Evolutionary conservation across 2,329 filamentous ascomycete genomes (phyloP), one percentile per base, ranked within the genome.

Genomic region (Sodiomyces alkalinus): DNA sequence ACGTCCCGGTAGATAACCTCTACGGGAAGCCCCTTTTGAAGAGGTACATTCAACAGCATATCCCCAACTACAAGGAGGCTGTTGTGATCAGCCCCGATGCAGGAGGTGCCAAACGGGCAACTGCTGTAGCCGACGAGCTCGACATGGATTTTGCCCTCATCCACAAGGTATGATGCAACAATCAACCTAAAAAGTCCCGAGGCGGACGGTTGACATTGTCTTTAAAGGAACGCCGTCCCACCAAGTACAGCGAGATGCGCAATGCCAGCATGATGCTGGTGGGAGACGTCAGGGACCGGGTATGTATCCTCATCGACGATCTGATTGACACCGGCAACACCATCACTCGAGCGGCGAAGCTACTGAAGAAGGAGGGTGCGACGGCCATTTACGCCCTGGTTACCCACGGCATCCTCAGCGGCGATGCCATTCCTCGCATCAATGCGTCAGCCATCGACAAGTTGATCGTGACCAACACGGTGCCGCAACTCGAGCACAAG

Each of bases 81-180:
- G 85, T 98, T 25, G 80, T 98, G 46, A 87, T 98, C 44, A 92
- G 82, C 46, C 90, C 90, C 6, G 90, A 98, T 56, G 90, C 90
- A 21, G 90, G 90, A 41, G 90, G 90, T 39, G 90, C 90, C 26
- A 98, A 98, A 64, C 74, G 90, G 40, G 90, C 90, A 13, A 94
- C 90, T 18, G 80, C 83, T 26, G 93, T 98, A 51, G 87, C 90
- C 9, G 90, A 98, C 55, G 76, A 79, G 36, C 68, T 96, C 37
- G 81, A 83, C 41, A 85, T 94, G 64, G 83, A 90, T 34, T 96
- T 98, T 58, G 90, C 90, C 26, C 70, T 98, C 33, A 98, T 98
- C 45, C 90, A 98, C 65, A 98, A 96, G 77, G 83, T 82, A 64
- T 52, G 56, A 17, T 13, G n/a, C 5, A 17, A 12, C 11, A 11